Evolutionary conservation across 78 protist genomes (phyloP).

Genomic region (Speleostelium caveatum): DNA sequence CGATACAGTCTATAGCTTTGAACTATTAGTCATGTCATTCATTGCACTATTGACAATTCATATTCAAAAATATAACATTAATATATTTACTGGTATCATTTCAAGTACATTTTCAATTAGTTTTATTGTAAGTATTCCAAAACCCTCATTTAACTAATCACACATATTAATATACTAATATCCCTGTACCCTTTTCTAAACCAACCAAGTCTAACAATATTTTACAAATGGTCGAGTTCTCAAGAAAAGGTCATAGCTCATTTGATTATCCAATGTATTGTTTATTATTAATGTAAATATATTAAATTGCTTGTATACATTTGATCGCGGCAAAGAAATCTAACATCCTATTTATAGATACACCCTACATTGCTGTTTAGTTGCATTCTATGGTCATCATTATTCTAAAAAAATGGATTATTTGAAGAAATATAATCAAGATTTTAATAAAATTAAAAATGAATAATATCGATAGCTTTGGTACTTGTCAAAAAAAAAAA

Average conservation of each 20-base stretch:
- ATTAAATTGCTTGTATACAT: no score
- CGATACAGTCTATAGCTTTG: slow-evolving; percentile 47
- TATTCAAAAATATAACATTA: slow-evolving; percentile 11
- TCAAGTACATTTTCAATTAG: slow-evolving; percentile 45
- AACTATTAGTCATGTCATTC: slow-evolving; percentile 14
- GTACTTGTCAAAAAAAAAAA: no score
- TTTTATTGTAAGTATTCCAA: slow-evolving; percentile 37
- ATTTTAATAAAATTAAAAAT: no score
- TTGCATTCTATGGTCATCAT: background rate
- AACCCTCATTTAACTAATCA: background rate
- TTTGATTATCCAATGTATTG: background rate
- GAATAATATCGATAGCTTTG: no score
- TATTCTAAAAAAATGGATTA: background rate
- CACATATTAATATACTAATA: background rate
- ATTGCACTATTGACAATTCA: slow-evolving; percentile 14
- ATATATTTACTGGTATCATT: slow-evolving; percentile 38
- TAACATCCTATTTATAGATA: no score
- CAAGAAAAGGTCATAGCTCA: slow-evolving; percentile 29
- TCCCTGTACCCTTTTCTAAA: background rate
- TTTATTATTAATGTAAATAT: no score
- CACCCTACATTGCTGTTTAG: background rate
- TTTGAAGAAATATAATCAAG: no score
- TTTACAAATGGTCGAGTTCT: slow-evolving; percentile 7
- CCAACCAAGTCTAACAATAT: slow-evolving; percentile 44
- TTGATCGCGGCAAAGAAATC: no score